phyloP scores from a whole-genome alignment of 2,329 filamentous ascomycete species.

The Colletotrichum sp. region DNA sequence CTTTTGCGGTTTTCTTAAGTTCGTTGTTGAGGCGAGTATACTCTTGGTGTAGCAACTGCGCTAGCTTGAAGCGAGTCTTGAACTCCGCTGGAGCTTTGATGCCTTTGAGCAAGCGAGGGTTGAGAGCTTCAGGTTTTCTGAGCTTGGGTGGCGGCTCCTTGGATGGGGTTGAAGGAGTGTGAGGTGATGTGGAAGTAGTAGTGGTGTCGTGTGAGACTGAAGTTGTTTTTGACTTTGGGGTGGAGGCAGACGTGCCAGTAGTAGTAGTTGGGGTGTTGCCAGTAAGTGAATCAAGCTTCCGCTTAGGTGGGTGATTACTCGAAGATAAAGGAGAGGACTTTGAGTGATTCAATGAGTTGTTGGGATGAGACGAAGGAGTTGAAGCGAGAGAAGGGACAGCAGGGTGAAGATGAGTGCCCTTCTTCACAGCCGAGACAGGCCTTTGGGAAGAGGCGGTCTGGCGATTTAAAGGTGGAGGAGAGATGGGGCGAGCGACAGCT shows the following conservation, averaged over 20 bases:
- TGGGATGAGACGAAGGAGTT: constrained; percentile 10
- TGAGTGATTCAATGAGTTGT: constrained; percentile 6
- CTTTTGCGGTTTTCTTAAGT: constrained; percentile 56
- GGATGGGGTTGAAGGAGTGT: constrained; percentile 16
- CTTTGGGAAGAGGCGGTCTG: not conserved
- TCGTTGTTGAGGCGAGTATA: constrained; percentile 71
- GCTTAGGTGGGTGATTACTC: constrained; percentile 2
- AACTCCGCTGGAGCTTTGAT: constrained; percentile 62
- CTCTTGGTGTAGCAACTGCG: constrained; percentile 70
- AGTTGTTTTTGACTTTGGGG: not conserved
- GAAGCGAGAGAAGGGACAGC: constrained; percentile 2
- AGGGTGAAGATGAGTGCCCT: not conserved
- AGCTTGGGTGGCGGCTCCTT: constrained; percentile 20
- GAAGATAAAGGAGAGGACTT: constrained; percentile 13
- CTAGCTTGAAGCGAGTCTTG: constrained; percentile 58
- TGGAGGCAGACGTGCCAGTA: not conserved
- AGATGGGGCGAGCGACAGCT: constrained; percentile 33
- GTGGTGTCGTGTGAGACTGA: not conserved
- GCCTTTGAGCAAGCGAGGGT: constrained; percentile 68
- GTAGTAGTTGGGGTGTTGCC: not conserved
- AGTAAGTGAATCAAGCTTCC: not conserved
- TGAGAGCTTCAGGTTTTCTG: constrained; percentile 61
- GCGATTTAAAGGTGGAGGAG: constrained; percentile 36
- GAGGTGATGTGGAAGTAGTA: not conserved
- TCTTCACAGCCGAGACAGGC: not conserved